These are phyloP conservation scores for Eimeria mitis DNA, from an alignment of 169 alveolate genomes.

Conservation along the genomic window DNA sequence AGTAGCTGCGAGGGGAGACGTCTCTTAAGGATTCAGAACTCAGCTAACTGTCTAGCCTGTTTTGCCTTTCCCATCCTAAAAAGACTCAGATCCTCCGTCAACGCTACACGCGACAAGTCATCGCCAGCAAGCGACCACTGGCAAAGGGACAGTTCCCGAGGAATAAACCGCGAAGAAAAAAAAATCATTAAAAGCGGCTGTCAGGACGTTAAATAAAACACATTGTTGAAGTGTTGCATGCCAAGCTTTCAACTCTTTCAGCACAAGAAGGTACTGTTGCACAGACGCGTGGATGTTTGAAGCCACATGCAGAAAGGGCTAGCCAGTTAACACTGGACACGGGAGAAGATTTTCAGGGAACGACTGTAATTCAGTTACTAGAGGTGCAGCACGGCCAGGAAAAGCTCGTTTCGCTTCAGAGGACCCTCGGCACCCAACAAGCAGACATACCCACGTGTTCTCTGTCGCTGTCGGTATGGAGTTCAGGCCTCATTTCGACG, in stretches of 20 bases:
- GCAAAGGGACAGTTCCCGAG: background rate
- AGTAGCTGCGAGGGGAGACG: too few species aligned
- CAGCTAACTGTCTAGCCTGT: too few species aligned
- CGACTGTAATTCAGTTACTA: background rate
- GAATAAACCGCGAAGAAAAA: too few species aligned
- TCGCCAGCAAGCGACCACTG: too few species aligned
- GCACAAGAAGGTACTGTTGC: background rate
- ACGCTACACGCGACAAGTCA: too few species aligned
- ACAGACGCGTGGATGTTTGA: background rate
- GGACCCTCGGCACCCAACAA: background rate
- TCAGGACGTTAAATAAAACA: background rate
- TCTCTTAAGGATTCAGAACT: too few species aligned
- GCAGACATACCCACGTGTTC: background rate
- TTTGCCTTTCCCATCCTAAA: too few species aligned
- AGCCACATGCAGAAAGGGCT: too few species aligned
- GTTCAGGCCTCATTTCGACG: background rate
- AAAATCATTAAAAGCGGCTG: background rate
- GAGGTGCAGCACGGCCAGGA: background rate
- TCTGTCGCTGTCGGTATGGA: background rate
- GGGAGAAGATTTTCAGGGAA: background rate
- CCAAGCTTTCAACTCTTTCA: too few species aligned
- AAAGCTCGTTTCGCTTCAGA: background rate
- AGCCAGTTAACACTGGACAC: background rate
- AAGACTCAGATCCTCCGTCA: too few species aligned
- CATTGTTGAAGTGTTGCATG: background rate